Base-by-base conservation (phyloP, 345 rosid species). In the Eucalyptus regnans region DNA sequence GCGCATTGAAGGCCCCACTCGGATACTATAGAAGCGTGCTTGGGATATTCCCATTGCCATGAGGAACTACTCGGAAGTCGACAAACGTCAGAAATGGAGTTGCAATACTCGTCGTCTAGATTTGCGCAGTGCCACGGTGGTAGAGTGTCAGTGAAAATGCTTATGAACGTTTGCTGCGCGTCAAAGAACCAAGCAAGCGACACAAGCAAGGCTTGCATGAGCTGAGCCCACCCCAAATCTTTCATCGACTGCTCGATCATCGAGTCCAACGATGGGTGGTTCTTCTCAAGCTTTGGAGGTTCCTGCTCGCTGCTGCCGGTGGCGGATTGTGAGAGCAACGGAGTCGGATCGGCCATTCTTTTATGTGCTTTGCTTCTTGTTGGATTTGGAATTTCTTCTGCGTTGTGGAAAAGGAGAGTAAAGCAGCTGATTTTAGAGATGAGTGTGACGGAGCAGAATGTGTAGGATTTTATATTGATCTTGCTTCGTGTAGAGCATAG, bases 121-220 rank as follows among this genome's bases (percentile, higher is more conserved):
- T 79, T 87, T 13, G 86, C 88, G 90, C 96, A 95, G 90, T 92
- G 96, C 96, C 95, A 94, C 7, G 92, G 49, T 1, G 97, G 95
- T 76, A 90, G 91, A 3, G 92, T 90, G 85, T 96, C 97, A 5
- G 97, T 92, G 91, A 93, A 95, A 43, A 95, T 93, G 51, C 92
- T 93, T 46, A 96, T 91, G 90, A 96, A 95, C 4, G 96, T 92
- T 83, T 96, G 98, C 64, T 96, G 96, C 11, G 95, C 96, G 76
- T 95, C 96, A 88, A 96, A 96, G 44, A 92, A 60, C 81, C 93
- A 90, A 9, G 96, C 89, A 86, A 92, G 86, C 1, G 98, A 95
- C 20, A 96, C 96, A 46, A 96, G 90, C 12, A 91, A 20, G 33
- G 94, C 92, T 90, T 96, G 98, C 13, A 92, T 22, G 79, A 92